These are phyloP conservation scores for Pachyrhizus erosus DNA, from an alignment of 306 rosid genomes.

Conservation along the genomic window DNA sequence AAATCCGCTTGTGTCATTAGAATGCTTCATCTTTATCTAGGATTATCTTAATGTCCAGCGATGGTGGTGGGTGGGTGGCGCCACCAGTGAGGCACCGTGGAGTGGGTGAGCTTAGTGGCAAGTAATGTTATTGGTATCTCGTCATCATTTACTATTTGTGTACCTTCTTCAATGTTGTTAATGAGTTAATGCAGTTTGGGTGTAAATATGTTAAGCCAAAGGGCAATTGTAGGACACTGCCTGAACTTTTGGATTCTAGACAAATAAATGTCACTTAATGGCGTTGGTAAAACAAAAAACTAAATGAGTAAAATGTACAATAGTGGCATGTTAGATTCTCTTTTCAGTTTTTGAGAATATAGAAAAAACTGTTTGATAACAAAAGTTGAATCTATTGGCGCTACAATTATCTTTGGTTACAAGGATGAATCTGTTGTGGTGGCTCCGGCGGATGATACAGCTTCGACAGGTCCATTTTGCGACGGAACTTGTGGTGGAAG, in stretches of 20 bases:
- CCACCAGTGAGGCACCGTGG: conserved; percentile 31
- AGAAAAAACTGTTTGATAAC: background rate
- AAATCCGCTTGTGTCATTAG: conserved; percentile 84
- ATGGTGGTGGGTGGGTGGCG: conserved; percentile 1
- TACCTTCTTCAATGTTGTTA: background rate
- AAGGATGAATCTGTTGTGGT: too few relatives aligned
- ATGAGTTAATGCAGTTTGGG: background rate
- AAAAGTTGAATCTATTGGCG: too few relatives aligned
- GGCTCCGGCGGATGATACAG: too few relatives aligned
- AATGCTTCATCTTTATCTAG: conserved; percentile 83
- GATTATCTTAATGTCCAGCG: background rate
- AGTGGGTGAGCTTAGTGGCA: conserved; percentile 6
- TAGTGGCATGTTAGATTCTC: background rate
- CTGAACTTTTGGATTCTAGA: background rate
- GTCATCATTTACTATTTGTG: background rate
- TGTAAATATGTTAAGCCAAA: conserved; percentile 37
- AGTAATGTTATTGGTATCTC: background rate
- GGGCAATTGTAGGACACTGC: conserved; percentile 7
- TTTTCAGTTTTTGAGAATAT: background rate
- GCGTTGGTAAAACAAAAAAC: background rate
- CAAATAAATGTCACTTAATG: background rate
- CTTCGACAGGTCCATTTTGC: too few relatives aligned
- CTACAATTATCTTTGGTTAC: too few relatives aligned
- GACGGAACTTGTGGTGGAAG: too few relatives aligned
- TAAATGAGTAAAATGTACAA: background rate